Evolutionary conservation across 306 rosid genomes (phyloP).

Genomic region (Herpetospermum pedunculosum): DNA sequence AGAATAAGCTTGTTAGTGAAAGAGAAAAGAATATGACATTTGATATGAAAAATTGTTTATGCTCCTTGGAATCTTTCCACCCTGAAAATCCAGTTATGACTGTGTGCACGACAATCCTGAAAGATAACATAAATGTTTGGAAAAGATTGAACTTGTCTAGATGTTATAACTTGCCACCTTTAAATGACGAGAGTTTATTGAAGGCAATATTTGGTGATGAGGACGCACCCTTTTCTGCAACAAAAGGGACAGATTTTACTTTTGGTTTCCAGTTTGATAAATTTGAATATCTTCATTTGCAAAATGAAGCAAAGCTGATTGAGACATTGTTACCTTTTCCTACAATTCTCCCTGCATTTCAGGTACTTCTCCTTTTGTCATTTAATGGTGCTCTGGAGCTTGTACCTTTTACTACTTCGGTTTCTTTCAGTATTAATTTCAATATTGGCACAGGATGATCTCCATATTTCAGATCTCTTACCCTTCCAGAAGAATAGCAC

Average conservation of each 20-base stretch:
- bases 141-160: slow-evolving; percentile 52
- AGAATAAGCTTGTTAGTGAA: slow-evolving; percentile 10
- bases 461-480: slow-evolving; percentile 63
- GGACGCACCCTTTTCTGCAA: slow-evolving; percentile 22
- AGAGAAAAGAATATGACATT: slow-evolving; percentile 23
- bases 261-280: slow-evolving; percentile 79
- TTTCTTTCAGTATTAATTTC: slow-evolving; percentile 16
- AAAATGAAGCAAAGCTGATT: slow-evolving; percentile 48
- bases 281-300: slow-evolving; percentile 46
- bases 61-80: slow-evolving; percentile 37
- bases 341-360: slow-evolving; percentile 67
- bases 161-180: slow-evolving; percentile 60
- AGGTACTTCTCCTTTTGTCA: slow-evolving; percentile 36
- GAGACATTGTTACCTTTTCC: slow-evolving; percentile 83
- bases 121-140: slow-evolving; percentile 41
- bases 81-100: slow-evolving; percentile 67
- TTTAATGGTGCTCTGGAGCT: slow-evolving; percentile 5
- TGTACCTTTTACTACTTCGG: slow-evolving; percentile 15
- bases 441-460: slow-evolving; percentile 51
- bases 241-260: slow-evolving; percentile 64
- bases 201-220: slow-evolving; percentile 53
- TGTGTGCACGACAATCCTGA: slow-evolving; percentile 43
- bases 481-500: slow-evolving; percentile 96
- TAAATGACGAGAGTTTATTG: slow-evolving; percentile 64
- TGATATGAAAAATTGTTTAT: slow-evolving; percentile 20